Evolutionary conservation across 2,329 filamentous ascomycete genomes (phyloP).

Genomic region (Fusarium penzigii): DNA sequence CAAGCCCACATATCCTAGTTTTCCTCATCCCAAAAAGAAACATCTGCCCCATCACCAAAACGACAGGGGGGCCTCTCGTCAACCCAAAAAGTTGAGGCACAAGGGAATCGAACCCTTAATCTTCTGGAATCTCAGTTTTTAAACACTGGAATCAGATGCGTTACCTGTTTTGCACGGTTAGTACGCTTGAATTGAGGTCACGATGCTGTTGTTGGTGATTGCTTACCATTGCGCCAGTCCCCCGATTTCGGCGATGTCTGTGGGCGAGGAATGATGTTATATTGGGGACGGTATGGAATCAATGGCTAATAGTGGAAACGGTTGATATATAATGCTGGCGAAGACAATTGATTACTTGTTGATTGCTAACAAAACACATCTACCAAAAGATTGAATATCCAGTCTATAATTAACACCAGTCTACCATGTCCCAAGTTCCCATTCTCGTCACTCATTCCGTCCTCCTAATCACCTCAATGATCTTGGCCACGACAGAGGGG

Average conservation of each 20-base stretch:
- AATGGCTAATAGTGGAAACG: no score
- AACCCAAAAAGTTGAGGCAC: neutral
- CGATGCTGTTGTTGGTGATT: no score
- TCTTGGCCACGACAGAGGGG: conserved; percentile 80
- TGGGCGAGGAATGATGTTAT: no score
- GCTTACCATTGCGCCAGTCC: no score
- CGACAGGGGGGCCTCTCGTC: neutral
- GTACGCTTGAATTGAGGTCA: no score
- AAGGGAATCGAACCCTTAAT: neutral
- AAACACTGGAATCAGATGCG: neutral
- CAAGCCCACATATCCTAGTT: no score
- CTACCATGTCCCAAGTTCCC: neutral
- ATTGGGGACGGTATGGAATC: no score
- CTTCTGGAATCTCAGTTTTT: neutral
- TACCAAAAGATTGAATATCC: neutral
- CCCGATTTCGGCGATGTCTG: no score
- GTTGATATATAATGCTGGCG: no score
- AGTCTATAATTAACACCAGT: neutral
- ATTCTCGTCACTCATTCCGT: neutral
- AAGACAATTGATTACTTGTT: no score
- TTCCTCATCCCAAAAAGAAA: no score
- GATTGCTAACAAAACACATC: no score
- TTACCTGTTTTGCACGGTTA: neutral
- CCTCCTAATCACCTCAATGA: conserved; percentile 57
- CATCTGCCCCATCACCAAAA: neutral